Conservation (phyloP, 768 basidiomycete species). For the Ramaria sp. region DNA sequence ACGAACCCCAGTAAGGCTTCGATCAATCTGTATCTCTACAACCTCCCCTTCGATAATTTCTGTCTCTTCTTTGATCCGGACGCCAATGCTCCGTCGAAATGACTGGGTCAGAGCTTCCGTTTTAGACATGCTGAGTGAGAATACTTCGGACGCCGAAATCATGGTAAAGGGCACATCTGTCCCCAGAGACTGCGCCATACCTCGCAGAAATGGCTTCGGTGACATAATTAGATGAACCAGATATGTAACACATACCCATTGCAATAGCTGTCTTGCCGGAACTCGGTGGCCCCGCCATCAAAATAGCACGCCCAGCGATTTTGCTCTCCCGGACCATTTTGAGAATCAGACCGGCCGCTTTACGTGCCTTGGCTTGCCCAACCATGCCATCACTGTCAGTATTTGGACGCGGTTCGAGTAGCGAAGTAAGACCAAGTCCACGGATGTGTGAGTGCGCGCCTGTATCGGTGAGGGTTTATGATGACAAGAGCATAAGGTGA, state of each 20-base stretch:
- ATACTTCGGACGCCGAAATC: slow-evolving; percentile 96
- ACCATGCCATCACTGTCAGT: slow-evolving; percentile 92
- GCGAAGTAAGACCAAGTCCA: slow-evolving; percentile 86
- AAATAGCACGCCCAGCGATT: slow-evolving; percentile 91
- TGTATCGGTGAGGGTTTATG: slow-evolving; percentile 20
- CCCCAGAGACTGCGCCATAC: slow-evolving; percentile 94
- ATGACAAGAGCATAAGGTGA: not conserved
- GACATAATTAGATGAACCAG: not conserved
- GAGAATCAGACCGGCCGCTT: slow-evolving; percentile 94
- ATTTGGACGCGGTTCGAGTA: slow-evolving; percentile 66
- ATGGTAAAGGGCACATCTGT: slow-evolving; percentile 95
- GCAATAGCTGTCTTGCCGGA: slow-evolving; percentile 99
- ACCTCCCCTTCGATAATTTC: slow-evolving; percentile 98
- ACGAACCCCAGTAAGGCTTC: slow-evolving; percentile 87
- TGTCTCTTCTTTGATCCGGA: slow-evolving; percentile 94
- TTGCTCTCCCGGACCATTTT: slow-evolving; percentile 97
- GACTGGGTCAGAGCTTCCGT: slow-evolving; percentile 97
- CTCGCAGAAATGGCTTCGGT: slow-evolving; percentile 27
- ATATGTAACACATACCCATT: slow-evolving; percentile 48
- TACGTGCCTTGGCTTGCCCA: slow-evolving; percentile 90
- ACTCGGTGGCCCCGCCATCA: slow-evolving; percentile 95
- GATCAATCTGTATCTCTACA: slow-evolving; percentile 96
- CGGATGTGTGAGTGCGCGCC: slow-evolving; percentile 93
- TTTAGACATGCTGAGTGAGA: slow-evolving; percentile 96
- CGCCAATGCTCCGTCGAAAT: slow-evolving; percentile 91